Percentiles rank a stretch among this genome's conserved stretches.
These are phyloP conservation scores for Coniochaeta sp. DNA, from an alignment of 2,329 filamentous ascomycete species.

Conservation along the genomic window DNA sequence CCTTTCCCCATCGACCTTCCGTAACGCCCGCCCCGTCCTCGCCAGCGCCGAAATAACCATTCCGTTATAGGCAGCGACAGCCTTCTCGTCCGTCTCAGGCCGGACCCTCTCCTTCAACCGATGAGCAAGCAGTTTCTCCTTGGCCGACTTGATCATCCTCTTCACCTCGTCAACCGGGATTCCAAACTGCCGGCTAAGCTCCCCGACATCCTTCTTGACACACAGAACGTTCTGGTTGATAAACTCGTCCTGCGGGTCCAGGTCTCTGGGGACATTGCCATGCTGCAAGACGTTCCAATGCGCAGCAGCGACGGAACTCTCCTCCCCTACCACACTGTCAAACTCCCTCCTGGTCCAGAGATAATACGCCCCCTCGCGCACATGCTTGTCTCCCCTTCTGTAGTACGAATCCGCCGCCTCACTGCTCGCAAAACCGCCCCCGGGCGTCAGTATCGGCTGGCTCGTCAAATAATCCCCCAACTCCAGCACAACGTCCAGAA, in stretches of 20 bases:
- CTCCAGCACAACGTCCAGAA: conserved; percentile 72
- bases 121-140: conserved; percentile 60
- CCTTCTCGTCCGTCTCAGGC: conserved; percentile 80
- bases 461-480: conserved; percentile 80
- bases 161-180: conserved; percentile 63
- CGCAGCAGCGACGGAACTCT: conserved; percentile 64
- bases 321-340: conserved; percentile 60
- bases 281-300: conserved; percentile 81
- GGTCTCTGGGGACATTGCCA: conserved; percentile 75
- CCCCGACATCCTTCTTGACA: conserved; percentile 58
- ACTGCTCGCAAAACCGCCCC: conserved; percentile 77
- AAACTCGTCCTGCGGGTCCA: conserved; percentile 90
- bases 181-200: conserved; percentile 69
- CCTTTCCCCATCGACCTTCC: conserved; percentile 47
- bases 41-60: conserved; percentile 80
- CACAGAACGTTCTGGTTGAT: conserved; percentile 87
- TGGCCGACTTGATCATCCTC: conserved; percentile 59
- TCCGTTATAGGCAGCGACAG: conserved; percentile 82
- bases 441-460: conserved; percentile 55
- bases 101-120: conserved; percentile 67
- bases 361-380: conserved; percentile 88
- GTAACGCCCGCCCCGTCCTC: conserved; percentile 61
- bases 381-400: conserved; percentile 66
- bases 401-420: conserved; percentile 86
- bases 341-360: conserved; percentile 90